Conservation (phyloP, 116 monocot species). For the Zostera marina region DNA sequence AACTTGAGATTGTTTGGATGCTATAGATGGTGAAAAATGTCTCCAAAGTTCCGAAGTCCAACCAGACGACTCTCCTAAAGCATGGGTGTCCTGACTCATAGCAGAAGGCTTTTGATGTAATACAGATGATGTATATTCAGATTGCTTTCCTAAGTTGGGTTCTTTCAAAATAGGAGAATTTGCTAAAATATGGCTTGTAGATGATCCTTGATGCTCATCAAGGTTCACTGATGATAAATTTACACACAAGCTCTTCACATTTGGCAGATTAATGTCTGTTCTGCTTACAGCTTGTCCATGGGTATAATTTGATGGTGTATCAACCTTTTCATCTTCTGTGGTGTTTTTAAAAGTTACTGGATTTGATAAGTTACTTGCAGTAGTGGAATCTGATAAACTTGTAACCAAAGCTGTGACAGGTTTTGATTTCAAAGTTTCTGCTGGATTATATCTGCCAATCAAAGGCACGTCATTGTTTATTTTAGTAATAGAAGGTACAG, state of each 20-base stretch:
- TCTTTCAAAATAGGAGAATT: neutral
- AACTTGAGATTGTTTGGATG: neutral
- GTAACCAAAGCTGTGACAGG: neutral
- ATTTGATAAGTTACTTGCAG: slow-evolving; percentile 9
- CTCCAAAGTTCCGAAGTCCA: slow-evolving; percentile 12
- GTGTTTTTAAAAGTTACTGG: slow-evolving; percentile 6
- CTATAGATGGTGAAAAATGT: neutral
- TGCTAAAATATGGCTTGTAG: neutral
- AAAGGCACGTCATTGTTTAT: neutral
- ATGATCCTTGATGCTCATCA: neutral
- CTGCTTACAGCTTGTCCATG: slow-evolving; percentile 3
- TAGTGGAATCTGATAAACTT: slow-evolving; percentile 7
- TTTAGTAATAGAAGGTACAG: neutral
- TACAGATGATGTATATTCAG: neutral
- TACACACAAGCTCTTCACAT: slow-evolving; percentile 12
- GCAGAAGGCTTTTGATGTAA: neutral
- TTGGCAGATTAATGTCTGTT: slow-evolving; percentile 10
- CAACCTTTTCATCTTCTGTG: slow-evolving; percentile 7
- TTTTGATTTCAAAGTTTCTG: slow-evolving; percentile 4
- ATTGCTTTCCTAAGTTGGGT: neutral
- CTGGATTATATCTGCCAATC: neutral
- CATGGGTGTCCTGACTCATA: slow-evolving; percentile 1
- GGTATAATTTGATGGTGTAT: slow-evolving; percentile 3
- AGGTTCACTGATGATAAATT: slow-evolving; percentile 21
- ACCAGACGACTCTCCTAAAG: slow-evolving; percentile 10